A percentile compares a stretch with the other conserved stretches of the same genome.
Conservation (phyloP, 2,329 filamentous ascomycete species). For the Xylariaceae sp. region DNA sequence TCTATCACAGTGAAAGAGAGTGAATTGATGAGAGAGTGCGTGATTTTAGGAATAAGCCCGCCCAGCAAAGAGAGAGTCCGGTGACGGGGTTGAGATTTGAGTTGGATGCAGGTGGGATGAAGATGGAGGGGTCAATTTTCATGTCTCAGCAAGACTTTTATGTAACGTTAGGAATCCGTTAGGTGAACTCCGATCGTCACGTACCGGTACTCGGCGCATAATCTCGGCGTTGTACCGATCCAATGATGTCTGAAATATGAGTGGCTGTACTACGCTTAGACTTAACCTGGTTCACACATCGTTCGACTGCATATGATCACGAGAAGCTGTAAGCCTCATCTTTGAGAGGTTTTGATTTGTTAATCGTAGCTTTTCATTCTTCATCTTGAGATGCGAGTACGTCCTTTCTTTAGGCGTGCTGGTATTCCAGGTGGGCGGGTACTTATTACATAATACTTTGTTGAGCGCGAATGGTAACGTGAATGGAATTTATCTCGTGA, state of each 20-base stretch:
- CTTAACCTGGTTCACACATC: neutral
- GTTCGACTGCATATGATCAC: neutral
- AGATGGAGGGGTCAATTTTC: neutral
- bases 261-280: neutral
- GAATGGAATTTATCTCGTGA: no score
- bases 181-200: neutral
- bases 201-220: neutral
- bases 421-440: no score
- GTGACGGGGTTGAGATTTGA: slow-evolving; percentile 23
- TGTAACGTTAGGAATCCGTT: neutral
- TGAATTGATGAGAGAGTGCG: slow-evolving; percentile 22
- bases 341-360: no score
- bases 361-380: no score
- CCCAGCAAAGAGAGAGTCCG: slow-evolving; percentile 7
- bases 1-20: slow-evolving; percentile 4
- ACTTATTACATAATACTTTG: no score
- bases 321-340: no score
- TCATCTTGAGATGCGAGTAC: no score
- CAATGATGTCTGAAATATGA: neutral
- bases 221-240: neutral
- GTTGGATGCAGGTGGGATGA: slow-evolving; percentile 23
- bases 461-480: no score
- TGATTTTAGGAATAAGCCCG: slow-evolving; percentile 28
- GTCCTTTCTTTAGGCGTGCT: no score
- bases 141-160: neutral